Conservation (phyloP, 805 yeast genomes). For the Wickerhamomyces chaumierensis region DNA sequence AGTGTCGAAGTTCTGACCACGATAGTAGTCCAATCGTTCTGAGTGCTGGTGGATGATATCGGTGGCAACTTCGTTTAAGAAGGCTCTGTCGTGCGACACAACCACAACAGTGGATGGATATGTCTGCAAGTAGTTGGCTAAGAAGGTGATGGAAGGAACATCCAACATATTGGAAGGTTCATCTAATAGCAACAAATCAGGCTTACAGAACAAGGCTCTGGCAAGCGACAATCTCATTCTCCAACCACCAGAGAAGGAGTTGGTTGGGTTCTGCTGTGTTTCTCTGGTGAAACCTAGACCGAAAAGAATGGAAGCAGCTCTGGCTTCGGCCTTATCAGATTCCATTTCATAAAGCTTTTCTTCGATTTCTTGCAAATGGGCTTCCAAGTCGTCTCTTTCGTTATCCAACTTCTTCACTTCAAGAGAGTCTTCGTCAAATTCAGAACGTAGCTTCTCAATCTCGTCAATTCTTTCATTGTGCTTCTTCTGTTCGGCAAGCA, state of each 20-base stretch:
- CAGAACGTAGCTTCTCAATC: constrained; percentile 55
- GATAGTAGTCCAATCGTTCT: constrained; percentile 90
- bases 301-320: constrained; percentile 86
- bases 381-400: constrained; percentile 80
- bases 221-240: constrained; percentile 98
- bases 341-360: constrained; percentile 88
- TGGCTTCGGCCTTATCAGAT: constrained; percentile 92
- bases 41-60: constrained; percentile 97
- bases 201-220: constrained; percentile 94
- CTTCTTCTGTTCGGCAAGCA: constrained; percentile 64
- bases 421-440: constrained; percentile 65
- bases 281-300: constrained; percentile 92
- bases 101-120: constrained; percentile 90
- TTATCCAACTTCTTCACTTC: constrained; percentile 75
- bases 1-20: constrained; percentile 87
- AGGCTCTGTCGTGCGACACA: constrained; percentile 96
- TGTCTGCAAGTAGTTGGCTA: constrained; percentile 80
- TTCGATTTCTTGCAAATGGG: constrained; percentile 65
- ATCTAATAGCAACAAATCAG: constrained; percentile 85
- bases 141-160: constrained; percentile 93
- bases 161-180: constrained; percentile 99
- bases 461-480: constrained; percentile 66
- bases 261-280: constrained; percentile 75
- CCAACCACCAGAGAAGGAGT: constrained; percentile 99
- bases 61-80: constrained; percentile 95